Conservation (phyloP, 495 filamentous ascomycete species). For the Trichoderma parareesei region DNA sequence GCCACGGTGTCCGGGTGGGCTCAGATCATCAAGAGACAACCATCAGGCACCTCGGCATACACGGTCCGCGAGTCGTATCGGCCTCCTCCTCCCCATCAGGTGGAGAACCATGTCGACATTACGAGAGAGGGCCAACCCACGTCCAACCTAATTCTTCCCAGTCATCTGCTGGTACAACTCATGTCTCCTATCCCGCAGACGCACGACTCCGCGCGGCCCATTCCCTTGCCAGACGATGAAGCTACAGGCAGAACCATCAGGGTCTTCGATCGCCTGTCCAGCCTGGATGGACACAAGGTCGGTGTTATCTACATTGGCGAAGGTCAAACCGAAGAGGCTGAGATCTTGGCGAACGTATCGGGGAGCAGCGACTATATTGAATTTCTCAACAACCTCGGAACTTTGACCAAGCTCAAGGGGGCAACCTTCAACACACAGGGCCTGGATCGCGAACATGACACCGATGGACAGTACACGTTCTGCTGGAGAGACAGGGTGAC, state of each 20-base stretch:
- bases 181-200: slow-evolving; percentile 61
- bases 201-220: slow-evolving; percentile 53
- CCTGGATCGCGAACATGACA: slow-evolving; percentile 63
- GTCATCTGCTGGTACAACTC: slow-evolving; percentile 76
- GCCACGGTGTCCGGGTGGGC: slow-evolving; percentile 63
- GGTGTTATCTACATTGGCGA: slow-evolving; percentile 88
- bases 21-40: slow-evolving; percentile 74
- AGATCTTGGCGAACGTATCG: slow-evolving; percentile 75
- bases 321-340: slow-evolving; percentile 68
- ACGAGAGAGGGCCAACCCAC: slow-evolving; percentile 33
- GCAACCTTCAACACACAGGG: slow-evolving; percentile 91
- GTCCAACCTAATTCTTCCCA: slow-evolving; percentile 56
- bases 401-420: slow-evolving; percentile 65
- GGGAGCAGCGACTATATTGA: slow-evolving; percentile 80
- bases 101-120: slow-evolving; percentile 33
- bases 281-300: slow-evolving; percentile 91
- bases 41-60: slow-evolving; percentile 74
- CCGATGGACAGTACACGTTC: slow-evolving; percentile 77
- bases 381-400: slow-evolving; percentile 74
- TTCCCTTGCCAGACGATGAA: slow-evolving; percentile 78
- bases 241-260: slow-evolving; percentile 65
- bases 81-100: slow-evolving; percentile 59
- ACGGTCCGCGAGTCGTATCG: slow-evolving; percentile 65
- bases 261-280: slow-evolving; percentile 77
- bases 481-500: slow-evolving; percentile 93